Evolutionary conservation across 2,329 filamentous ascomycete genomes (phyloP), one percentile per base, ranked within the genome.

Genomic region (Aurifilum marmelostoma): DNA sequence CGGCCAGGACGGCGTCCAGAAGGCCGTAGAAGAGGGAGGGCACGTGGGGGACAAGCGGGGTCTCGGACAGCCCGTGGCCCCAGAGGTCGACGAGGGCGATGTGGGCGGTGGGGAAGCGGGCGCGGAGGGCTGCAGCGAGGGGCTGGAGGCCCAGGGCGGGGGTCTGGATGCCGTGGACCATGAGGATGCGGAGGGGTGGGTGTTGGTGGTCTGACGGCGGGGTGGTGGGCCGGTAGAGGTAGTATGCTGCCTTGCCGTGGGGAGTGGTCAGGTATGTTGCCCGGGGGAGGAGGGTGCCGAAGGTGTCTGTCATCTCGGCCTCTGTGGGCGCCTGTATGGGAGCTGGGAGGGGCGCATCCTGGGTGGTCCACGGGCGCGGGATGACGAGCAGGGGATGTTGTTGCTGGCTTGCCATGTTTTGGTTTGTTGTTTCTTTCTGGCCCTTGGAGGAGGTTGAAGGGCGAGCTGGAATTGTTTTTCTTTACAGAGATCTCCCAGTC

Each of bases 31-130:
- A 87, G 0, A 86, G 69, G 0, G 66, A 52, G 0, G 80, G 71
- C 0, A 76, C 76, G 65, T 87, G 83, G 0, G 84, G 73, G 0
- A 73, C 39, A 1, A 83, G 2, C 0, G 85, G 85, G 0, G 84
- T 86, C 7, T 83, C 81, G 37, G 77, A 81, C n/a, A 87, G 74
- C 0, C 85, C 85, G 64, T 87, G 85, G 39, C 85, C 85, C 83
- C 83, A 87, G 14, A 83, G 79, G 67, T 87, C 85, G 18, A 85
- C 24, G 0, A 85, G 75, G 0, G 83, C 80, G 41, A 82, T 76
- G 14, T 82, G 77, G 0, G 83, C 74, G 0, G 72, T 34, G 0
- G 83, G 79, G 60, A 79, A 81, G 0, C 71, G 72, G 0, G 74
- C 47, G 1, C 77, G 75, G 1, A 87, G 76, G 0, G 73, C 71